Conservation (phyloP, 495 filamentous ascomycete genomes). For the Niebla homalea region DNA sequence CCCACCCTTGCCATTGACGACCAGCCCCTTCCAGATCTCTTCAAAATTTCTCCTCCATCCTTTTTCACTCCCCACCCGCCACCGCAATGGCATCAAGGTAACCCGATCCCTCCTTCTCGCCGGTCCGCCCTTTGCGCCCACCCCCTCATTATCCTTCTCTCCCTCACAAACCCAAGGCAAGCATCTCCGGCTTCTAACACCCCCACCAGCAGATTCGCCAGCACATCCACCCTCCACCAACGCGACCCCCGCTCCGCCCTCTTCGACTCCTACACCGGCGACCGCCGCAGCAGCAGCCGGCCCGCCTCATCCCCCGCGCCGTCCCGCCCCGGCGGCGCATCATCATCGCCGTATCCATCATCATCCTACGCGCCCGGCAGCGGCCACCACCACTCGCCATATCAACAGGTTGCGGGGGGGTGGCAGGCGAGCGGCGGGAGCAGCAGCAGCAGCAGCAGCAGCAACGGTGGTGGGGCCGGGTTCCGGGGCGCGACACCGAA, state of each 20-base stretch:
- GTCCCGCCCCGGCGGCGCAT: slow-evolving; percentile 2
- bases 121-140: neutral
- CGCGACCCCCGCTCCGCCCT: slow-evolving; percentile 80
- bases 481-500: slow-evolving; percentile 72
- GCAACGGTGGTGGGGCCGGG: slow-evolving; percentile 22
- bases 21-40: neutral
- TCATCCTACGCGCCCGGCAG: slow-evolving; percentile 24
- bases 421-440: too few species aligned
- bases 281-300: slow-evolving; percentile 32
- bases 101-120: neutral
- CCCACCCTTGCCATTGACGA: neutral
- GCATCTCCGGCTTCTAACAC: neutral
- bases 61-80: neutral
- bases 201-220: slow-evolving; percentile 36
- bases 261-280: slow-evolving; percentile 72
- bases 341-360: slow-evolving; percentile 18
- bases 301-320: slow-evolving; percentile 29
- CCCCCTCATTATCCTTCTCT: neutral
- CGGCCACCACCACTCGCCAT: too few species aligned
- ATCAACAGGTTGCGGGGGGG: too few species aligned
- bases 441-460: too few species aligned
- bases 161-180: neutral
- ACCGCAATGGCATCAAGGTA: slow-evolving; percentile 8
- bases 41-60: neutral
- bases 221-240: slow-evolving; percentile 53